A percentile compares a stretch with the other conserved stretches of the same genome.
These are phyloP conservation scores for Paecilomyces dactylethromorphus DNA, from an alignment of 2,329 filamentous ascomycete genomes.

Conservation along the genomic window DNA sequence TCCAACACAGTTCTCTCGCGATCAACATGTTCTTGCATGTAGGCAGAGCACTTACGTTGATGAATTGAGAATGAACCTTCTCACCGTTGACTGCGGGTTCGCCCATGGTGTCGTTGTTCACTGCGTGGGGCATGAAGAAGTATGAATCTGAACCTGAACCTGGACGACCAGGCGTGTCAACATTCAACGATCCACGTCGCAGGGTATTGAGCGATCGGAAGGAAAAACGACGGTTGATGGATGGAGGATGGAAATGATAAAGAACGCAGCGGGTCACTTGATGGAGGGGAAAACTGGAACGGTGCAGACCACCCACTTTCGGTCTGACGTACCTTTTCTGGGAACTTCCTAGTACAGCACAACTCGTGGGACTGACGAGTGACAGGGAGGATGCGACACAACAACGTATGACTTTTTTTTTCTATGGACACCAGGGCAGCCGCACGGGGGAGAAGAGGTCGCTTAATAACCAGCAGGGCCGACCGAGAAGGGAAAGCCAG, in stretches of 20 bases:
- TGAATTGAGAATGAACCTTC: slow-evolving; percentile 42
- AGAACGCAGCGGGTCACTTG: too few relatives aligned
- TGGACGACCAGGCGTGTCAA: neutral
- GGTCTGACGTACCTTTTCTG: too few relatives aligned
- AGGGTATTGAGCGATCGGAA: neutral
- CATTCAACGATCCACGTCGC: neutral
- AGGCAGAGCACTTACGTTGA: slow-evolving; percentile 26
- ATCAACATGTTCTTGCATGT: neutral
- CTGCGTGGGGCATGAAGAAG: slow-evolving; percentile 43
- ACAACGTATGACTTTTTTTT: neutral
- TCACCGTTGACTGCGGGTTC: slow-evolving; percentile 46
- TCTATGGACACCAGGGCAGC: neutral
- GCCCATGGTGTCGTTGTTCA: slow-evolving; percentile 38
- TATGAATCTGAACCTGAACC: neutral
- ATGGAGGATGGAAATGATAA: neutral
- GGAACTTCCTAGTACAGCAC: neutral
- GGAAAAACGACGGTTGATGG: neutral
- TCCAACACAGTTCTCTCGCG: neutral
- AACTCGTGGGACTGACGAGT: neutral
- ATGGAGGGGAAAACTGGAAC: too few relatives aligned
- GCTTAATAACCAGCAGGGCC: neutral
- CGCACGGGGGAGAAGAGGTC: neutral
- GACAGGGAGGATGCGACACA: neutral
- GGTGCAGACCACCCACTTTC: too few relatives aligned
- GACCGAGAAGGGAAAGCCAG: neutral